phyloP scores from a whole-genome alignment of 2,329 filamentous ascomycete species.

The Chaetomium sp. region DNA sequence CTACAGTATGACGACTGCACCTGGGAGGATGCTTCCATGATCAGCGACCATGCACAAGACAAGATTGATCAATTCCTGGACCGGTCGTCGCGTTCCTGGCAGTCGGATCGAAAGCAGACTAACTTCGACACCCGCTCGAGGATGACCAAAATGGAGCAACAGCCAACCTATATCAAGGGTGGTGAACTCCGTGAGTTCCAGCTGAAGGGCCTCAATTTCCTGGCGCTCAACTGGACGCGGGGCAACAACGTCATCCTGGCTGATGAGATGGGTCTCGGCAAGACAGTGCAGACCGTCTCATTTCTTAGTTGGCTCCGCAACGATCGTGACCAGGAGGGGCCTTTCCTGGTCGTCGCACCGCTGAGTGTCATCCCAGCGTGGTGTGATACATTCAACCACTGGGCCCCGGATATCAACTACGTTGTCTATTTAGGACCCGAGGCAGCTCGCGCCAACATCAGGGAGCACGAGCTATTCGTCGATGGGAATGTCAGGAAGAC shows the following conservation, averaged over 20 bases:
- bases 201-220: slow-evolving; percentile 86
- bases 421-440: slow-evolving; percentile 93
- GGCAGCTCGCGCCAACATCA: slow-evolving; percentile 76
- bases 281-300: slow-evolving; percentile 94
- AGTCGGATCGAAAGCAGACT: slow-evolving; percentile 71
- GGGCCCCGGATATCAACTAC: slow-evolving; percentile 94
- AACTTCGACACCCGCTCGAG: slow-evolving; percentile 67
- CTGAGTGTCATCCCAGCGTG: slow-evolving; percentile 95
- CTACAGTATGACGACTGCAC: slow-evolving; percentile 91
- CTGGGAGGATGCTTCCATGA: slow-evolving; percentile 74
- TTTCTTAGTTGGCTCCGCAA: slow-evolving; percentile 97
- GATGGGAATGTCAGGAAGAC: slow-evolving; percentile 81
- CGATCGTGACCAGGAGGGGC: slow-evolving; percentile 81
- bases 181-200: slow-evolving; percentile 91
- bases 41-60: slow-evolving; percentile 72
- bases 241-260: slow-evolving; percentile 94
- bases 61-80: slow-evolving; percentile 91
- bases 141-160: slow-evolving; percentile 68
- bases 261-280: slow-evolving; percentile 97
- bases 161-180: slow-evolving; percentile 77
- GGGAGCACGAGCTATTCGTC: slow-evolving; percentile 80
- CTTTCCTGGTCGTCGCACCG: slow-evolving; percentile 94
- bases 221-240: slow-evolving; percentile 92
- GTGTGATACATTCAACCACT: slow-evolving; percentile 95
- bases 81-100: slow-evolving; percentile 71